Conservation (phyloP, 2,329 filamentous ascomycete species). For the Calonectria multiphialidica region DNA sequence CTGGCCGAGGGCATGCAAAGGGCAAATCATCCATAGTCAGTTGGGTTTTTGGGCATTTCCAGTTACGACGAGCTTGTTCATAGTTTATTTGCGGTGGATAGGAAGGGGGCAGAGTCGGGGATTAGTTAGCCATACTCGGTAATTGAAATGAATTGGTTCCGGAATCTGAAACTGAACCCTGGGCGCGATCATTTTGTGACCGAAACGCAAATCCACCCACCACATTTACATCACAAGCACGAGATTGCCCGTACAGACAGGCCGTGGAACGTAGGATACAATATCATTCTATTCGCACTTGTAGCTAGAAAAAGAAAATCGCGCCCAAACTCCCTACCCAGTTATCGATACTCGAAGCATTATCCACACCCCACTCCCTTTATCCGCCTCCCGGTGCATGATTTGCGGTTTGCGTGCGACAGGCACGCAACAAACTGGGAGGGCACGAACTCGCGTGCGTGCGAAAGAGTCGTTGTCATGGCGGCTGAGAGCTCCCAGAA, state of each 20-base stretch:
- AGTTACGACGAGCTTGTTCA: background rate
- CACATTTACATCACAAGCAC: background rate
- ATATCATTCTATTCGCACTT: conserved; percentile 41
- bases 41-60: background rate
- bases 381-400: conserved; percentile 15
- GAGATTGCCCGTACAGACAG: no score
- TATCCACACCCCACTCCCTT: conserved; percentile 27
- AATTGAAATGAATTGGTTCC: conserved; percentile 22
- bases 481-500: conserved; percentile 15
- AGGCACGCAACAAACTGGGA: background rate
- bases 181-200: background rate
- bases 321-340: conserved; percentile 42
- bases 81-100: conserved; percentile 17
- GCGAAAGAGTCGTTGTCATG: conserved; percentile 9
- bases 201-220: no score
- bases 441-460: conserved; percentile 10
- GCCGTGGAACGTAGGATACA: background rate
- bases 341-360: conserved; percentile 34
- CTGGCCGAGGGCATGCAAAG: background rate
- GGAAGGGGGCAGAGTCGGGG: conserved; percentile 14
- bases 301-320: conserved; percentile 19
- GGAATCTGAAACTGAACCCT: background rate
- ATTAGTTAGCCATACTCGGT: conserved; percentile 3
- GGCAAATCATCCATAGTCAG: background rate
- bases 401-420: conserved; percentile 20